phyloP scores from a whole-genome alignment of 1,139 yeast genomes.

The Geotrichum citri-aurantii region DNA sequence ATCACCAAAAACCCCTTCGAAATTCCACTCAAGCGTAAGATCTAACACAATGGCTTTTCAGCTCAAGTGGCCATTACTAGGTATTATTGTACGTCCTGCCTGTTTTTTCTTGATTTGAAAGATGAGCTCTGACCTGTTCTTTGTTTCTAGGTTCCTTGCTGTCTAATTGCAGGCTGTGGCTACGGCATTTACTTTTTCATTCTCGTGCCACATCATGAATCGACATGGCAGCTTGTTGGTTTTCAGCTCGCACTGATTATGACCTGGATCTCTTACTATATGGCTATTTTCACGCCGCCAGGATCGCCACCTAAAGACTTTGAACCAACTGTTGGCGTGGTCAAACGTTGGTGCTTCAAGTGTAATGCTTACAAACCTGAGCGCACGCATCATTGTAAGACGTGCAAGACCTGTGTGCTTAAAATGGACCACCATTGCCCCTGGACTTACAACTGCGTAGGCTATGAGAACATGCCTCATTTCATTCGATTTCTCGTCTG shows the following conservation, averaged over 20 bases:
- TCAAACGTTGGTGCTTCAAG: conserved; percentile 61
- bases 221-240: conserved; percentile 40
- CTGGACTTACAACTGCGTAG: conserved; percentile 84
- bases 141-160: conserved; percentile 51
- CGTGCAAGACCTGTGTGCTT: conserved; percentile 50
- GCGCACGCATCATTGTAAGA: conserved; percentile 72
- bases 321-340: conserved; percentile 38
- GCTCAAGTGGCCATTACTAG: conserved; percentile 31
- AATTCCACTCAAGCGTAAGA: neutral
- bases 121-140: neutral
- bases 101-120: neutral
- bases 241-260: conserved; percentile 48
- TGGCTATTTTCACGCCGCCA: conserved; percentile 55
- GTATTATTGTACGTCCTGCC: conserved; percentile 25
- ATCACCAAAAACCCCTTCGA: neutral
- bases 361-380: conserved; percentile 67
- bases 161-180: conserved; percentile 56
- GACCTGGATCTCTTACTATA: conserved; percentile 65
- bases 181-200: conserved; percentile 59
- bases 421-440: conserved; percentile 88
- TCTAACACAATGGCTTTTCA: conserved; percentile 25
- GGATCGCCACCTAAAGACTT: conserved; percentile 51
- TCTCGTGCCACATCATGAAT: conserved; percentile 42
- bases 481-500: conserved; percentile 71
- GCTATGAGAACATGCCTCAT: conserved; percentile 72